Evolutionary conservation across 257 asterid genomes (phyloP).

Genomic region (Eucommia ulmoides): DNA sequence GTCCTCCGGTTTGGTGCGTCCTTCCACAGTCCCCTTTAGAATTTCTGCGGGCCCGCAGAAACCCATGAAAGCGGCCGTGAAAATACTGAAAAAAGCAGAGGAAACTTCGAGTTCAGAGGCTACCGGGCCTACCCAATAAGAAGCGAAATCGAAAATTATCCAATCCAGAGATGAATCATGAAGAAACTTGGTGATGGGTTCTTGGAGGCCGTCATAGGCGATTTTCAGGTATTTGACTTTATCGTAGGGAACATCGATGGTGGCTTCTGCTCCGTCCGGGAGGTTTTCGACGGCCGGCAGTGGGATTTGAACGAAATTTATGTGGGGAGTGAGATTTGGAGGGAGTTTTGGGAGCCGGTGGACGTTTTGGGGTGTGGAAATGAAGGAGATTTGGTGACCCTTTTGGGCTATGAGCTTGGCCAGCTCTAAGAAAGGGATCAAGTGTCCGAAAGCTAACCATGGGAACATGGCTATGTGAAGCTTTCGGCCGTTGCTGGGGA

Average conservation of each 20-base stretch:
- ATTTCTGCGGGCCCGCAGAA: slow-evolving; percentile 10
- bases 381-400: slow-evolving; percentile 39
- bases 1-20: slow-evolving; percentile 16
- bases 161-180: slow-evolving; percentile 18
- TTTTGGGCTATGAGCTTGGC: slow-evolving; percentile 34
- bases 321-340: slow-evolving; percentile 13
- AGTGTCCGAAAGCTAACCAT: slow-evolving; percentile 64
- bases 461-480: slow-evolving; percentile 53
- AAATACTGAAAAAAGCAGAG: slow-evolving; percentile 6
- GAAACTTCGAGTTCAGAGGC: slow-evolving; percentile 7
- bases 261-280: slow-evolving; percentile 22
- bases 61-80: slow-evolving; percentile 1
- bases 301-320: slow-evolving; percentile 26
- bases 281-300: slow-evolving; percentile 17
- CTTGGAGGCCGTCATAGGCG: slow-evolving; percentile 22
- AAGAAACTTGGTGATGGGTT: slow-evolving; percentile 10
- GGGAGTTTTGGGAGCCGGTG: slow-evolving; percentile 46
- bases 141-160: slow-evolving; percentile 19
- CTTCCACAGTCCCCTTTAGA: slow-evolving; percentile 3
- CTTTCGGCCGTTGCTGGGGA: too few relatives aligned
- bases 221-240: slow-evolving; percentile 22
- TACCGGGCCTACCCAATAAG: slow-evolving; percentile 18
- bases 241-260: slow-evolving; percentile 14
- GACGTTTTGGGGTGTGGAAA: slow-evolving; percentile 44
- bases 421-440: slow-evolving; percentile 35